A percentile compares a stretch with the other conserved stretches of the same genome.
These are phyloP conservation scores for Phaffomyces opuntiae DNA, from an alignment of 805 yeast species.

Conservation along the genomic window DNA sequence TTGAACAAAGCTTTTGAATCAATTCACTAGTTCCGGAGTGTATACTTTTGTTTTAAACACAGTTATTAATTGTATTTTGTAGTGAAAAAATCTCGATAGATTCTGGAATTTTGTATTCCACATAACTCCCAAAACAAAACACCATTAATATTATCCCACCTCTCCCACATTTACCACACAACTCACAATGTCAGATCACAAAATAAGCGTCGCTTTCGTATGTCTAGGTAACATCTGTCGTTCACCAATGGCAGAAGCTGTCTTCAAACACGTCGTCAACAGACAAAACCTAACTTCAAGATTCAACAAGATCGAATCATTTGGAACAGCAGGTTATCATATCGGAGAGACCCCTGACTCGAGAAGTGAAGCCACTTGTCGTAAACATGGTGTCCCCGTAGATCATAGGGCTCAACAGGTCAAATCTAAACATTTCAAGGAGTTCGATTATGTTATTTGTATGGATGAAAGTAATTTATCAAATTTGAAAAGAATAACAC, in stretches of 20 bases:
- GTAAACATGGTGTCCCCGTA: conserved; percentile 65
- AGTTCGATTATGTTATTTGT: conserved; percentile 62
- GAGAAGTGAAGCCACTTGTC: conserved; percentile 64
- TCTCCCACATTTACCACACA: too few species aligned
- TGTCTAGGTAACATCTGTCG: conserved; percentile 93
- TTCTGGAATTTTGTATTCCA: too few species aligned
- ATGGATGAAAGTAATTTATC: conserved; percentile 60
- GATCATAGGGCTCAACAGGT: conserved; percentile 72
- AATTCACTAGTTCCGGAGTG: conserved; percentile 4
- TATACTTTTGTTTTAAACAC: too few species aligned
- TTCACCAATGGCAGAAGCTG: conserved; percentile 98
- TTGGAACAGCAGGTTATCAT: conserved; percentile 85
- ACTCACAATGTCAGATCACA: neutral
- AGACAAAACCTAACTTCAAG: conserved; percentile 34
- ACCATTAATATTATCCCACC: too few species aligned
- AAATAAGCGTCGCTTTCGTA: conserved; percentile 69
- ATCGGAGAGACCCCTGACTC: conserved; percentile 77
- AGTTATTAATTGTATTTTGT: too few species aligned
- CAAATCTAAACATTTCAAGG: conserved; percentile 38
- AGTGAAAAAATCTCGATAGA: too few species aligned
- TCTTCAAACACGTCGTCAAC: conserved; percentile 60
- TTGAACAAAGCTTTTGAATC: conserved; percentile 68
- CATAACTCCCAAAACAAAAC: too few species aligned
- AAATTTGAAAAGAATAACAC: conserved; percentile 45
- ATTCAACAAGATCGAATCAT: conserved; percentile 69